Base-by-base conservation (phyloP, 2,329 filamentous ascomycete genomes). In the Trichoderma pleuroti region DNA sequence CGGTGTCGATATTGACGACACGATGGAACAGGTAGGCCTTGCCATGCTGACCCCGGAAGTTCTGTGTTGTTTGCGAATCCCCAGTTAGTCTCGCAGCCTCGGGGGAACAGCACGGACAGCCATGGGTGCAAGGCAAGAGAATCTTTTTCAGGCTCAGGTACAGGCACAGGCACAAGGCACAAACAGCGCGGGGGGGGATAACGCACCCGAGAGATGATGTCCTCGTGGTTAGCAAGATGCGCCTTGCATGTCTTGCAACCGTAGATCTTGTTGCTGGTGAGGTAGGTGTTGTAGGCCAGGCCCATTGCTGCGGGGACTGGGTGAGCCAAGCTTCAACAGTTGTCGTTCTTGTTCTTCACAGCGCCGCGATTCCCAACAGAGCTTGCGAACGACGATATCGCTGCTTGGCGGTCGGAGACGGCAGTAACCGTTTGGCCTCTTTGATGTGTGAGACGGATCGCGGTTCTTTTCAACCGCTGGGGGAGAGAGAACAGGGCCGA, bases 41-140 rank as follows among this genome's bases (percentile, higher is more conserved):
- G 79, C 96, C 96, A 81, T 98, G 95, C 81, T 98, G 95, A 77
- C 96, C 96, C 73, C 96, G 93, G 85, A 99, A 99, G 84, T 97
- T 98, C 94, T 98, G 80, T n/a, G 16, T 16, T 46, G 62, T 36
- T 34, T 52, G 18, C 24, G 42, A n/a, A 42, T n/a, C 36, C 18
- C 30, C 18, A 16, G 60, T 71, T 42, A 70, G 68, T 46, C 36
- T 30, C 16, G 21, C 24, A 34, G 18, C 28, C 21, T 10, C 28
- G 36, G n/a, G 24, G 42, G 5, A 5, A 36, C 34, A 36, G 11
- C 14, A 18, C 39, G 9, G 24, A 4, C 57, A 28, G 5, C 5
- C 16, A 39, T 36, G 16, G 26, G 10, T 28, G 54, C 57, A 42
- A 9, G 39, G 39, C 8, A 42, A n/a, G 49, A 65, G 39, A 0